A percentile compares a stretch with the other conserved stretches of the same genome.
Conservation (phyloP, 768 basidiomycete species). For the Multifurca ochricompacta region DNA sequence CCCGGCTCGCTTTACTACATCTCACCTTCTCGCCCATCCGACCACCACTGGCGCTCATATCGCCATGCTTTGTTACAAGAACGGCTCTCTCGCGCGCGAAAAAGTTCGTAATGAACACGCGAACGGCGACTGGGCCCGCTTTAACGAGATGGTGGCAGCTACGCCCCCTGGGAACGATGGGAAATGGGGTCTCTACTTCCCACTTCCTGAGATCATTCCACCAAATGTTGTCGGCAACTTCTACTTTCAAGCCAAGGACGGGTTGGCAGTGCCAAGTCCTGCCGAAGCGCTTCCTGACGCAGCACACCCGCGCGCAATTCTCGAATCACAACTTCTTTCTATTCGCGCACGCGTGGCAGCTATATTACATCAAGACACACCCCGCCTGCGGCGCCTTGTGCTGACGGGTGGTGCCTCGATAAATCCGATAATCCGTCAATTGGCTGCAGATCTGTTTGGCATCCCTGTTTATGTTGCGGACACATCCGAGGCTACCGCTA, state of each 20-base stretch:
- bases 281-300: constrained; percentile 33
- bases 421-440: constrained; percentile 63
- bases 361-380: constrained; percentile 52
- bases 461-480: constrained; percentile 63
- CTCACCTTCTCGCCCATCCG: constrained; percentile 68
- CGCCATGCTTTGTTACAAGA: constrained; percentile 90
- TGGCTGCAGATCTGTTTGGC: constrained; percentile 72
- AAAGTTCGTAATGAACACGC: constrained; percentile 63
- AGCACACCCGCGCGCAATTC: constrained; percentile 64
- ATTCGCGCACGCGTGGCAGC: constrained; percentile 64
- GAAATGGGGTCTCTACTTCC: constrained; percentile 69
- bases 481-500: constrained; percentile 57
- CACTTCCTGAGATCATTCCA: constrained; percentile 83
- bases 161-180: constrained; percentile 53
- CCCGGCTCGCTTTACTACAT: constrained; percentile 65
- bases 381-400: constrained; percentile 57
- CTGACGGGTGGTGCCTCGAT: constrained; percentile 73
- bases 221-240: constrained; percentile 65
- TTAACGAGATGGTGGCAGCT: constrained; percentile 55
- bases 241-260: constrained; percentile 41
- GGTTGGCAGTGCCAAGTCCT: constrained; percentile 12
- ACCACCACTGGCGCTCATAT: constrained; percentile 57
- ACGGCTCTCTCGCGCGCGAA: constrained; percentile 76
- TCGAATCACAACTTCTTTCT: constrained; percentile 81
- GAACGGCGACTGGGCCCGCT: constrained; percentile 53